Conservation (phyloP, 352 stramenopile species). For the Globisporangium irregulare region DNA sequence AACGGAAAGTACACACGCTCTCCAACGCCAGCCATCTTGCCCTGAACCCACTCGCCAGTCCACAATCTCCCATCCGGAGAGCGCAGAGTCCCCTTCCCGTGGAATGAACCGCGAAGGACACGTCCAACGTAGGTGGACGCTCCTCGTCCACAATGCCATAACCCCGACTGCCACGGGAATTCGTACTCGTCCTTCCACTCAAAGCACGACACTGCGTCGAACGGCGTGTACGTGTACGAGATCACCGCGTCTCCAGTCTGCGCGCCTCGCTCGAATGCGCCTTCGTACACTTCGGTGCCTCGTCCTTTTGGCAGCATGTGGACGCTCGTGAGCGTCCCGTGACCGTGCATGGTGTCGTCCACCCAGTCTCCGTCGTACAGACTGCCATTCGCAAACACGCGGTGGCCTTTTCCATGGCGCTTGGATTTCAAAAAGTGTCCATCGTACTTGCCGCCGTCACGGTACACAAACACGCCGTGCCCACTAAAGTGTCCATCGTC, state of each 20-base stretch:
- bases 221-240: slow-evolving; percentile 35
- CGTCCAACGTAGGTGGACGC: slow-evolving; percentile 50
- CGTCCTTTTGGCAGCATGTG: neutral
- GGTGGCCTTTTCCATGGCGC: slow-evolving; percentile 45
- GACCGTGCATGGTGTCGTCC: slow-evolving; percentile 57
- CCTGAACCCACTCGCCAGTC: slow-evolving; percentile 45
- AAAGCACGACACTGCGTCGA: slow-evolving; percentile 18
- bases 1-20: slow-evolving; percentile 54
- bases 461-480: slow-evolving; percentile 39
- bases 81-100: slow-evolving; percentile 48
- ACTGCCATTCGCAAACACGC: slow-evolving; percentile 52
- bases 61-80: slow-evolving; percentile 61
- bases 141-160: slow-evolving; percentile 57
- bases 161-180: slow-evolving; percentile 54
- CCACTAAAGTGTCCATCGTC: slow-evolving; percentile 41
- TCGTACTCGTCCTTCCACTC: slow-evolving; percentile 64
- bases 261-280: slow-evolving; percentile 38
- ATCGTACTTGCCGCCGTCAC: slow-evolving; percentile 55
- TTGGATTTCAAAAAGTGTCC: slow-evolving; percentile 45
- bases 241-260: slow-evolving; percentile 49
- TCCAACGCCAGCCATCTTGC: slow-evolving; percentile 45
- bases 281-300: slow-evolving; percentile 38
- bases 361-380: slow-evolving; percentile 57
- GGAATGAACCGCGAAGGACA: slow-evolving; percentile 56
- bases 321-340: slow-evolving; percentile 33